Evolutionary conservation across 352 stramenopile species (phyloP).

Genomic region (Pythium volutum): DNA sequence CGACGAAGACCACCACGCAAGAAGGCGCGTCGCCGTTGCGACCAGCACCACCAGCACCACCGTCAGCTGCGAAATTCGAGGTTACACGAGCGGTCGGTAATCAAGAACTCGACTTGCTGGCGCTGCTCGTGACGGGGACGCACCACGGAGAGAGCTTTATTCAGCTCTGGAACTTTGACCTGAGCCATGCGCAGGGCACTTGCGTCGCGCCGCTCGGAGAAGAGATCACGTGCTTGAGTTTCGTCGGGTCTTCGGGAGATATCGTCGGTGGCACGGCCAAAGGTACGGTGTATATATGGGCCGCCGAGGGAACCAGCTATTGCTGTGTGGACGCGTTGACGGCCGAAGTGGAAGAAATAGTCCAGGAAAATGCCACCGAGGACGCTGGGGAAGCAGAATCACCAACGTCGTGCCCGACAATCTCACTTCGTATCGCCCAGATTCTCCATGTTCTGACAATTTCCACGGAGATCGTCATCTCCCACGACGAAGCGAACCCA

Average conservation of each 20-base stretch:
- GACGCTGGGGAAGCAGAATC: neutral
- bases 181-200: slow-evolving; percentile 60
- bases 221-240: slow-evolving; percentile 58
- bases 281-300: slow-evolving; percentile 53
- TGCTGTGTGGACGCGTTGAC: neutral
- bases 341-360: neutral
- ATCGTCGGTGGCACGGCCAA: slow-evolving; percentile 49
- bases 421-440: neutral
- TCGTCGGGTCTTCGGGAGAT: slow-evolving; percentile 36
- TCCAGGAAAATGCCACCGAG: neutral
- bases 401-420: neutral
- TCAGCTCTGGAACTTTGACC: slow-evolving; percentile 73
- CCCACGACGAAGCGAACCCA: neutral
- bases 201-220: slow-evolving; percentile 31
- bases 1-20: neutral
- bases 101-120: slow-evolving; percentile 43
- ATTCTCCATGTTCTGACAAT: slow-evolving; percentile 19
- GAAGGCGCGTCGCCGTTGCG: no score
- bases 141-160: slow-evolving; percentile 51
- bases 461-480: neutral
- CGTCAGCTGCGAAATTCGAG: slow-evolving; percentile 31
- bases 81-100: slow-evolving; percentile 53
- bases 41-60: neutral
- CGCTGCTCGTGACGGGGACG: slow-evolving; percentile 38
- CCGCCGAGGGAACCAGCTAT: slow-evolving; percentile 5